Base-by-base conservation (phyloP, 257 asterid species). In the Thymus mandschuricus region DNA sequence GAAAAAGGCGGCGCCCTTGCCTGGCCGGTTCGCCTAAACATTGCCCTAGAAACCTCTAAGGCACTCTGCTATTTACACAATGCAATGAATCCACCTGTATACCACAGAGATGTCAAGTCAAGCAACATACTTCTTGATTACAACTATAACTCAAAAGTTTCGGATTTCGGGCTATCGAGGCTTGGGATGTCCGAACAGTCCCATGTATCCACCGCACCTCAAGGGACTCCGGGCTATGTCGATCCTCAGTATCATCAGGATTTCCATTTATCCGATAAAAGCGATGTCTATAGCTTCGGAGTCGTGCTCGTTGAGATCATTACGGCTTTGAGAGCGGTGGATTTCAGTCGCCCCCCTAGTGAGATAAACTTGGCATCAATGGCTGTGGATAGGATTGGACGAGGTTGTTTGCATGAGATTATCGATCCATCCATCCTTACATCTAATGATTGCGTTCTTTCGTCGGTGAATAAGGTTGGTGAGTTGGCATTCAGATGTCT, bases 211-310 rank as follows among this genome's bases (percentile, higher is more conserved):
- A 63, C 68, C 2, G 68, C 68, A 1, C 68, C 68, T 0, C 68
- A 62, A 12, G 68, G 68, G 52, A 62, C 68, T 3, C 68, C 68
- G 8, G 68, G 68, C 3, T 63, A 63, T 55, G 68, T 63, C 6
- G 68, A 63, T 5, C 68, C 68, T 0, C 68, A 63, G 55, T 63
- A 63, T 6, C 68, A 63, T 12, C 68, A 43, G 41, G 11, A 63
- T 3, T 63, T 63, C 2, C 68, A 63, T 4, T 1, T 62, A 3
- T 62, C 68, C 1, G 68, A 62, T 28, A 62, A 62, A 38, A 62
- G 68, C 68, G 68, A 62, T 1, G 68, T 62, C 7, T 62, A 62
- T 3, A 62, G 68, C 15, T 62, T 41, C 4, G 68, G 68, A 21
- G 68, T 62, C 5, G 68, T 62, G 52, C 68, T 62, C 0, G 68